phyloP scores from a whole-genome alignment of 306 rosid species.

The Rubus idaeus region DNA sequence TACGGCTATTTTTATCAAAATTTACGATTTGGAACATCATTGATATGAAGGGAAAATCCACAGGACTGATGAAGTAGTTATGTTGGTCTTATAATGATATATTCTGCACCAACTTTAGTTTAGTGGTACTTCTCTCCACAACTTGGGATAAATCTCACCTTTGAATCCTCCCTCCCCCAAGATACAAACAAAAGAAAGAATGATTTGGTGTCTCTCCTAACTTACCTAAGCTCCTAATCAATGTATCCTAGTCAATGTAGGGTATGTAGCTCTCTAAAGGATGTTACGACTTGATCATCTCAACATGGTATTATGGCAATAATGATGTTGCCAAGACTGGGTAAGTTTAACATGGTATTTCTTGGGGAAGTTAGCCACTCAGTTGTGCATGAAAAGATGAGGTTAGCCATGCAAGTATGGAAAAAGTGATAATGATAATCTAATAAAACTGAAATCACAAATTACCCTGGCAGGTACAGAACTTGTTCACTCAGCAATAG shows the following conservation, averaged over 20 bases:
- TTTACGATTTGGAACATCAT: too few species aligned
- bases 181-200: too few species aligned
- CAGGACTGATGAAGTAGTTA: too few species aligned
- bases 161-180: too few species aligned
- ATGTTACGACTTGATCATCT: not conserved
- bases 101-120: too few species aligned
- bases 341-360: not conserved
- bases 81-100: too few species aligned
- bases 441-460: conserved; percentile 15
- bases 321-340: not conserved
- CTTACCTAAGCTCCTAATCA: too few species aligned
- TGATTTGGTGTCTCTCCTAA: too few species aligned
- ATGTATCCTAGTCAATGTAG: not conserved
- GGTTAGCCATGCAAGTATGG: not conserved
- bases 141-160: too few species aligned
- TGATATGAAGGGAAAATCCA: too few species aligned
- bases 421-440: not conserved
- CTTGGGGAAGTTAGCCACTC: not conserved
- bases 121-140: too few species aligned
- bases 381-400: not conserved
- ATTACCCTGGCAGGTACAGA: conserved; percentile 23
- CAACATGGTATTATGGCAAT: not conserved
- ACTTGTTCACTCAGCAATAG: conserved; percentile 22
- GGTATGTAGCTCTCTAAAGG: not conserved
- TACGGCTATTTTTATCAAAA: too few species aligned